Percentiles rank a stretch among this genome's conserved stretches.
These are phyloP conservation scores for Isabelozyma gotoi DNA, from an alignment of 805 yeast species.

Conservation along the genomic window DNA sequence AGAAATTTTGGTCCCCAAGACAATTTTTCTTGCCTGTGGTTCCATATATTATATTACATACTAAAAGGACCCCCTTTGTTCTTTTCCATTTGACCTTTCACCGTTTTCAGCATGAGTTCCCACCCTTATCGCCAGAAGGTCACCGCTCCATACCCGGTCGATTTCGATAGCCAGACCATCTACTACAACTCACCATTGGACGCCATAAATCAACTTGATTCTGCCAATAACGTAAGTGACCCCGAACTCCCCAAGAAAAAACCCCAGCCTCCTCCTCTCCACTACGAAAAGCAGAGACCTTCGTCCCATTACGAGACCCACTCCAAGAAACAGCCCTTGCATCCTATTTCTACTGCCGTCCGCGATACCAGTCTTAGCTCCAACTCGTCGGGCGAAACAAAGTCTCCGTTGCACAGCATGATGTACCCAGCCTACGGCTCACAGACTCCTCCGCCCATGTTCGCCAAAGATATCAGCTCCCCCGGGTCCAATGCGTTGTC, in stretches of 20 bases:
- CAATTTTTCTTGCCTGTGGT: too few relatives aligned
- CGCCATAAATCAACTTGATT: constrained; percentile 1
- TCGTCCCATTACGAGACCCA: background rate
- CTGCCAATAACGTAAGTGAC: too few relatives aligned
- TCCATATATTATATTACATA: too few relatives aligned
- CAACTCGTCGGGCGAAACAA: background rate
- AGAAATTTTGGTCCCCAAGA: too few relatives aligned
- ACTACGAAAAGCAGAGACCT: background rate
- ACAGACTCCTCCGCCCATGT: constrained; percentile 28
- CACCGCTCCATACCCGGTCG: constrained; percentile 17
- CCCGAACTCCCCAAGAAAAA: background rate
- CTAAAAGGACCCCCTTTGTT: too few relatives aligned
- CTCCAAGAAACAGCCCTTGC: background rate
- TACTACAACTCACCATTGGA: constrained; percentile 1
- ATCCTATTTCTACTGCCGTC: background rate
- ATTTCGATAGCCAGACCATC: background rate
- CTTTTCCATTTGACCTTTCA: background rate
- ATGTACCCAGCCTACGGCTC: constrained; percentile 18
- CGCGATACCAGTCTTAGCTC: background rate
- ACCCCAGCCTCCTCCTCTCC: background rate
- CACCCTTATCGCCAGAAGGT: constrained; percentile 30
- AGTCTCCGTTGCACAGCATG: background rate
- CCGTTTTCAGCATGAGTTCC: background rate
- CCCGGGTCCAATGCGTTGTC: constrained; percentile 31
- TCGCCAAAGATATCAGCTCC: constrained; percentile 16